Evolutionary conservation across 2,329 filamentous ascomycete genomes (phyloP), one percentile per base, ranked within the genome.

Genomic region (Penicillium sp.): DNA sequence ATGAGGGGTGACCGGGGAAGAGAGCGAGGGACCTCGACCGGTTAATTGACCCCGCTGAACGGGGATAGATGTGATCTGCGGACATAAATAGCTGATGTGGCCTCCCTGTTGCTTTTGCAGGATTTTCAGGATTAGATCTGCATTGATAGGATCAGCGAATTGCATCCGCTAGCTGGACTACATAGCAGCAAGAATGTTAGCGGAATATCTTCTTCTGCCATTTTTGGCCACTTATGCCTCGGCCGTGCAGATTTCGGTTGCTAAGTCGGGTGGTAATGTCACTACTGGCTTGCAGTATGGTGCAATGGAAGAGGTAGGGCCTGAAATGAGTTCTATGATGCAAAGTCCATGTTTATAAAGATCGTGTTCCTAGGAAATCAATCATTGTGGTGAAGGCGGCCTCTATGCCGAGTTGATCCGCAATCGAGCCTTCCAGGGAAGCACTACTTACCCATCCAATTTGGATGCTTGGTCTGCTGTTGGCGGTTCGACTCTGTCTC

Each of bases 391-490:
- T 6, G 70, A 73, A 52, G 75, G 75, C 19, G 74, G 75, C 52
- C 65, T 77, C 10, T 76, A 76, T 55, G 75, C 71, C 16, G 74
- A 76, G 55, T 55, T 76, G 49, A 70, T 77, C 42, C 65, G 67
- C 51, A 76, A 77, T 48, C 66, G 74, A 57, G 75, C 74, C 2
- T 76, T 77, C 62, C 75, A 76, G 62, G 74, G 72, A 7, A 67
- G 66, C 10, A 40, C 57, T 1, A 72, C 43, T 42, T 76, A 58
- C 65, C 77, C 58, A 68, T 73, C 64, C 53, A 71, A 51, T 57
- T 57, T 65, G 63, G 73, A 72, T 28, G 74, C 71, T 1, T 78
- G 72, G 69, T 61, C 60, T n/a, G 61, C 70, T 16, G 67, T 76
- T 2, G 70, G 70, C 3, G 65, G 61, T n/a, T 71, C 71, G 6